Base-by-base conservation (phyloP, 306 rosid species). In the Ormosia emarginata region DNA sequence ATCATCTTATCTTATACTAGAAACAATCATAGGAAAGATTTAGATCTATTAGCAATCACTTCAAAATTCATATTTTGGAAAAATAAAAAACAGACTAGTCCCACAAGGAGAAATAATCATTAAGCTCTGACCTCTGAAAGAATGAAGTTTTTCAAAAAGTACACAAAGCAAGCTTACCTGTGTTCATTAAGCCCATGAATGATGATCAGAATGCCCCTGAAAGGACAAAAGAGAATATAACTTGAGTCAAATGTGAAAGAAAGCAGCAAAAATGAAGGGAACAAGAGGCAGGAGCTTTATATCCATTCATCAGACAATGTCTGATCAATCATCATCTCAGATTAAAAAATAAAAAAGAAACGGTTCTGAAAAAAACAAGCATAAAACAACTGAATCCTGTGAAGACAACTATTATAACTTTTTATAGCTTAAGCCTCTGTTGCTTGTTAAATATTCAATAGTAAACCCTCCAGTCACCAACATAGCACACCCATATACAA, bases 131-230 rank as follows among this genome's bases (percentile, higher is more conserved):
- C 44, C 37, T 34, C 39, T 36, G 6, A 17, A 58, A 78, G 8
- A 72, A 17, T 0, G 13, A 11, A 29, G 46, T 7, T 58, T 46
- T 5, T 11, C n/a, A 36, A 56, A 39, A 76, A 34, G 8, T 39
- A 11, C 33, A 36, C 3, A 61, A 70, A 56, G 55, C 44, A 80
- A 30, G 70, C 82, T 83, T 82, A 94, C 98, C 98, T 82, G 85
- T 96, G 99, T 82, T 96, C 99, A 85, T 96, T 96, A 56, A 96
- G 97, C 84, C 99, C 99, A 5, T 96, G 99, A 63, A 96, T 90
- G 87, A 96, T 88, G 71, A 93, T 67, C 79, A 96, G 77, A 86
- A 96, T 92, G 11, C 94, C 97, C 94, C 99, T 96, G 85, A 67
- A 90, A 81, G 56, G 76, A 80, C 46, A 89, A 37, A 69, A 56